Evolutionary conservation across 371 early-diverging fungal species (phyloP), one percentile per base, ranked within the genome.

Genomic region (Apophysomyces trapeziformis): DNA sequence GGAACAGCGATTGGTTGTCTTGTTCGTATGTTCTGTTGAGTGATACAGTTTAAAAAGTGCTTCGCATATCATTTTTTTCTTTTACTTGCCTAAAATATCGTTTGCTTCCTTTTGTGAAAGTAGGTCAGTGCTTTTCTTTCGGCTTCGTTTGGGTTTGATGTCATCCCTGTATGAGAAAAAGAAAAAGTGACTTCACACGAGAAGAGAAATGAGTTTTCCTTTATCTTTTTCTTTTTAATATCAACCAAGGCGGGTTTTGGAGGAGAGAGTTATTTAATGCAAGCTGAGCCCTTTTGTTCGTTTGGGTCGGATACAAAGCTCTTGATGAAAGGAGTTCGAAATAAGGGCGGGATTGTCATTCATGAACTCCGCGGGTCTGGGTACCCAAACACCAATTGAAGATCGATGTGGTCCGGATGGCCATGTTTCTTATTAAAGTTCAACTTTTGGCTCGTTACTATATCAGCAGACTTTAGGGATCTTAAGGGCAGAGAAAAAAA

Each of bases 331-430:
- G 54, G 54, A 50, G 54, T 50, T 50, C 54, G 21, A 50, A 50
- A 50, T 5, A 16, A 50, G 54, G 54, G 54, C 54, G 54, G 41
- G 54, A 50, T 50, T 50, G 18, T 21, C 54, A 21, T 50, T 50
- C 54, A 21, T 4, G 2, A 50, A 50, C 54, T 50, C 54, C 54
- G 54, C 54, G 54, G 54, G 21, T 21, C 54, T 50, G 54, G 54
- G 54, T 50, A 50, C 54, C 54, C 54, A 50, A 32, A 50, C 54
- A 50, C 54, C 54, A 50, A 50, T 50, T 50, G 54, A 50, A 50
- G 54, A 50, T 50, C 54, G 54, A 50, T 50, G 54, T 50, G 54
- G 54, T 50, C 54, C 54, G 54, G 54, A 50, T 50, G 54, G 54
- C 54, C 54, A 50, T 50, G 54, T 50, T 50, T 50, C 54, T 50